Base-by-base conservation (phyloP, 2,329 filamentous ascomycete species). In the Fusarium newnesense region DNA sequence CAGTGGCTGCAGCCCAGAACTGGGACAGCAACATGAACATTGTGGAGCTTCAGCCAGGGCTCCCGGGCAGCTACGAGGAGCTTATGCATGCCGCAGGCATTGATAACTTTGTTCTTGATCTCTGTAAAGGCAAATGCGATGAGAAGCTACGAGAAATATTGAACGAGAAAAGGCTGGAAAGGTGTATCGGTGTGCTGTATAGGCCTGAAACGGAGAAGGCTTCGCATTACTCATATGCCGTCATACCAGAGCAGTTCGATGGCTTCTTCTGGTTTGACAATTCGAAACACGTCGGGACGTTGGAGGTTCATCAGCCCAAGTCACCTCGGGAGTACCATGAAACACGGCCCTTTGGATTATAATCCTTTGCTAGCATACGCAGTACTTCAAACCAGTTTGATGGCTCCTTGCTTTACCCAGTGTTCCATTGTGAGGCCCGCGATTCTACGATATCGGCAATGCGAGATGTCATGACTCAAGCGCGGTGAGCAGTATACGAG, bases 131-230 rank as follows among this genome's bases (percentile, higher is more conserved):
- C 16, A 60, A 47, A n/a, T 71, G 67, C 18, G 59, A 68, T 19
- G 39, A 71, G 34, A 36, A n/a, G 18, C 26, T 74, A n/a, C 44
- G 67, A 30, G 46, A 71, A 43, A 54, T 50, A 4, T 28, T 73
- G 30, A 34, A 43, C 19, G 44, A 67, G 30, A 36, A 44, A 13
- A 54, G 50, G 7, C 50, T 71, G 16, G 70, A 74, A 59, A 60
- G 67, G n/a, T 74, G 71, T 28, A 73, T 73, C 18, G 59, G 71
- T 16, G 67, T 73, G 21, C 12, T 73, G 39, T 74, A 72, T 9
- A 74, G 54, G 42, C 63, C 59, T 12, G 43, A 58, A 16, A 72
- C 59, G 9, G 70, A 71, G 24, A 71, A 63, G 59, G 62, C 52
- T n/a, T 74, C 62, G 4, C 71, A 74, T 56, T 74, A 74, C 42